phyloP scores from a whole-genome alignment of 345 rosid species.

The Camelina neglecta region DNA sequence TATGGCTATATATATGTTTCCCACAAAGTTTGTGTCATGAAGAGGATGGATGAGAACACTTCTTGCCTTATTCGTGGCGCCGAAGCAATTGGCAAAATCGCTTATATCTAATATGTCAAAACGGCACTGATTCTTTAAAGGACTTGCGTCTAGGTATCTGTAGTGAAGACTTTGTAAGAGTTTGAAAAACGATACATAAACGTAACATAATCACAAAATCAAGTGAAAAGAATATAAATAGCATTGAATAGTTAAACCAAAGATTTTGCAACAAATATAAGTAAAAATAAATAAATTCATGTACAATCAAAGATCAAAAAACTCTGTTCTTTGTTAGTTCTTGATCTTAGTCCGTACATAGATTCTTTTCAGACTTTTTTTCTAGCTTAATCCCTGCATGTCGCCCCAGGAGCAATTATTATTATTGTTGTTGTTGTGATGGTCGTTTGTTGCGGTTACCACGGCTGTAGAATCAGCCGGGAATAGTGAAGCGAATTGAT shows the following conservation, averaged over 20 bases:
- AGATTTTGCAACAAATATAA: constrained; percentile 27
- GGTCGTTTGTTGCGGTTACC: constrained; percentile 19
- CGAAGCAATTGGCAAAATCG: too few species aligned
- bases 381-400: constrained; percentile 56
- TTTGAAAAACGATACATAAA: constrained; percentile 18
- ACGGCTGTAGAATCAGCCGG: constrained; percentile 46
- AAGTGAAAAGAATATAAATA: background rate
- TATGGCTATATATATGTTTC: too few species aligned
- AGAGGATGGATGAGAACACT: too few species aligned
- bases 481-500: constrained; percentile 61
- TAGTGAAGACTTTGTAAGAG: too few species aligned
- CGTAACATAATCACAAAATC: constrained; percentile 35
- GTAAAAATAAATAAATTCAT: background rate
- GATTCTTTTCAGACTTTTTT: background rate
- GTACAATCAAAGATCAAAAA: constrained; percentile 26
- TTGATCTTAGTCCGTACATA: constrained; percentile 11
- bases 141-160: too few species aligned
- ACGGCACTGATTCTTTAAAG: too few species aligned
- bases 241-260: constrained; percentile 1
- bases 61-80: too few species aligned
- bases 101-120: too few species aligned
- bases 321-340: constrained; percentile 13
- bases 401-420: constrained; percentile 56
- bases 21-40: too few species aligned
- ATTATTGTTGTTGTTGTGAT: constrained; percentile 35